Conservation (phyloP, 345 rosid genomes). For the Brassica cretica region DNA sequence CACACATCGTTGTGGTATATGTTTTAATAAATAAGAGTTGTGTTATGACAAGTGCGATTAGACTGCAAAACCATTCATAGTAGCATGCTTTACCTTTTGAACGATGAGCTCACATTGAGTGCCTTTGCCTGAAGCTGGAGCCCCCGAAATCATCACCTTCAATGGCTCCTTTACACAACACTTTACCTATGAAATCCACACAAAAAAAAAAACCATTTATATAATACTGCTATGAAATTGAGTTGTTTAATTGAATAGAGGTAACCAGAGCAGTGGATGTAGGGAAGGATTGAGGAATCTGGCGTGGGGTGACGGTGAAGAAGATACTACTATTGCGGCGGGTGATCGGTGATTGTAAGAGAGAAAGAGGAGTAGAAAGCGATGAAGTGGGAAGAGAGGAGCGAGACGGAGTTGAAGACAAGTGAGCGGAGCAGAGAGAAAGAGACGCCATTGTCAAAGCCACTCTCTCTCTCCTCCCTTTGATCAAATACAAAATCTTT, state of each 20-base stretch:
- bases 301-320: slow-evolving; percentile 33
- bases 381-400: slow-evolving; percentile 35
- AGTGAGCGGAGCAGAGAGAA: slow-evolving; percentile 33
- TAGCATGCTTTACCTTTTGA: slow-evolving; percentile 55
- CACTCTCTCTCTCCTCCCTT: not conserved
- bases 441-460: slow-evolving; percentile 37
- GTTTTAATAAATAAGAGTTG: too few relatives aligned
- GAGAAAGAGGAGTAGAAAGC: slow-evolving; percentile 44
- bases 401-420: slow-evolving; percentile 30
- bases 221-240: not conserved
- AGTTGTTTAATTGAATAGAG: not conserved
- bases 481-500: slow-evolving; percentile 19
- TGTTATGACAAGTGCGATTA: not conserved
- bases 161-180: slow-evolving; percentile 62
- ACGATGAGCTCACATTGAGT: slow-evolving; percentile 86
- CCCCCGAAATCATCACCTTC: slow-evolving; percentile 94
- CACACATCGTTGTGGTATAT: not conserved
- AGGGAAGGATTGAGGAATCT: not conserved
- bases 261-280: slow-evolving; percentile 17
- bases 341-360: slow-evolving; percentile 23
- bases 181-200: slow-evolving; percentile 45
- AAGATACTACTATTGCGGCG: slow-evolving; percentile 35
- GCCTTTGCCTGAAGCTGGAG: slow-evolving; percentile 93
- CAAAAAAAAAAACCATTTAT: slow-evolving; percentile 5
- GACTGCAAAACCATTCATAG: not conserved